phyloP scores from a whole-genome alignment of 2,329 filamentous ascomycete species.

The Nakataea oryzae region DNA sequence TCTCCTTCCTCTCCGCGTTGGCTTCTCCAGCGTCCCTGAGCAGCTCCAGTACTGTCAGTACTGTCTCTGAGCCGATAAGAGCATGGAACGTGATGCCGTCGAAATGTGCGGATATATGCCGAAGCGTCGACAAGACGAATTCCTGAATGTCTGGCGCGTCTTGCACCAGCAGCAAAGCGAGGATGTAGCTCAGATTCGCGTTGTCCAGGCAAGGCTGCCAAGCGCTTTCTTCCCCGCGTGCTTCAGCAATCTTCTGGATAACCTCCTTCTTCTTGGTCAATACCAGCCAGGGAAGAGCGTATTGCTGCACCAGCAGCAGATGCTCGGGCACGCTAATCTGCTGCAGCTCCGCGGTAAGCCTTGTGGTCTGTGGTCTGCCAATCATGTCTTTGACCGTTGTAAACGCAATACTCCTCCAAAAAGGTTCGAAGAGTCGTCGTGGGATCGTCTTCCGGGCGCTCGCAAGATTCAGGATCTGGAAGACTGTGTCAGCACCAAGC shows the following conservation, averaged over 20 bases:
- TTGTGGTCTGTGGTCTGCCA: constrained; percentile 69
- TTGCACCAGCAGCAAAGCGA: constrained; percentile 50
- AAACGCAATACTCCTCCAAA: constrained; percentile 79
- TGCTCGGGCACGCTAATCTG: constrained; percentile 66
- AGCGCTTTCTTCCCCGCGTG: constrained; percentile 58
- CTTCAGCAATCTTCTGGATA: constrained; percentile 70
- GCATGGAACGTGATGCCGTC: constrained; percentile 53
- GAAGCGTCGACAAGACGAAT: constrained; percentile 58
- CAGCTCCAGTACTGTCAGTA: constrained; percentile 68
- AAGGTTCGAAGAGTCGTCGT: constrained; percentile 67
- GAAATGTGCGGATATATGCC: constrained; percentile 61
- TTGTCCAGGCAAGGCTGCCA: constrained; percentile 44
- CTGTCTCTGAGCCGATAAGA: constrained; percentile 64
- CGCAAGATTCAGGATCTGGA: constrained; percentile 56
- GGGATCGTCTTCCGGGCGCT: constrained; percentile 51
- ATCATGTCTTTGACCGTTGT: constrained; percentile 74
- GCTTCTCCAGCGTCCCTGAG: constrained; percentile 69
- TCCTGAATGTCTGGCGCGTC: constrained; percentile 47
- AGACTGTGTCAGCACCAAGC: constrained; percentile 3
- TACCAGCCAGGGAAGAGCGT: constrained; percentile 81
- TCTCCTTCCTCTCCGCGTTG: constrained; percentile 40
- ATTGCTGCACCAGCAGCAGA: constrained; percentile 62
- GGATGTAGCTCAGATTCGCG: constrained; percentile 44
- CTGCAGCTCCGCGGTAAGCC: constrained; percentile 71
- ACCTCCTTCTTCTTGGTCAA: constrained; percentile 67